Conservation (phyloP, 208 protist genomes). For the Borovskyia barvae region DNA sequence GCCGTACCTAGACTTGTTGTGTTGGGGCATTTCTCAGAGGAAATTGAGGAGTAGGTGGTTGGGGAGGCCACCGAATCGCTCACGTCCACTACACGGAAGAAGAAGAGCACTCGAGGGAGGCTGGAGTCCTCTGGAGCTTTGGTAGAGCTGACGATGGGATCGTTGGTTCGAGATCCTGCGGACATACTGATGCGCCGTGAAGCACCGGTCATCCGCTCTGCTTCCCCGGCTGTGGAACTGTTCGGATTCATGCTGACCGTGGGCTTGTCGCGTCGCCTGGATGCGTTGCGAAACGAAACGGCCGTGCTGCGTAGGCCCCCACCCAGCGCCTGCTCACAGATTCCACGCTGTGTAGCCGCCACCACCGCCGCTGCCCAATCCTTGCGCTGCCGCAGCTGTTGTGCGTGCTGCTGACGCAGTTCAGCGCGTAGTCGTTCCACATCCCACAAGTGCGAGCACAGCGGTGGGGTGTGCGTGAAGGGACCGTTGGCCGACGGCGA, state of each 20-base stretch:
- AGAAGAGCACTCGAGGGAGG: slow-evolving; percentile 75
- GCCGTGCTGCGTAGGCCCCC: neutral
- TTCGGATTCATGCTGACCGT: slow-evolving; percentile 10
- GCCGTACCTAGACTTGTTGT: slow-evolving; percentile 2
- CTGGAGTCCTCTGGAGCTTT: neutral
- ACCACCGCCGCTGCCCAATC: slow-evolving; percentile 12
- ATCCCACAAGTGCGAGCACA: slow-evolving; percentile 13
- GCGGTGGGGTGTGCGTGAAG: neutral
- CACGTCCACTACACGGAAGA: slow-evolving; percentile 47
- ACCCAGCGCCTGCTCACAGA: neutral
- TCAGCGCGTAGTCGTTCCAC: slow-evolving; percentile 17
- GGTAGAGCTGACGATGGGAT: neutral
- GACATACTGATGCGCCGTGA: slow-evolving; percentile 8
- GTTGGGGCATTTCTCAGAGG: no score
- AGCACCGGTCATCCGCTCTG: neutral
- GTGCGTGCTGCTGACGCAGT: slow-evolving; percentile 23
- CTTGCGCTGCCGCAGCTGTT: slow-evolving; percentile 22
- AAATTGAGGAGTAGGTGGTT: neutral
- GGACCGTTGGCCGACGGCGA: neutral
- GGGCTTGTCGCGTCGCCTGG: slow-evolving; percentile 12
- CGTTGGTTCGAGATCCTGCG: neutral
- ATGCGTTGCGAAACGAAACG: slow-evolving; percentile 10
- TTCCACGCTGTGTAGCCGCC: neutral
- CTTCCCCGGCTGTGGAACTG: neutral
- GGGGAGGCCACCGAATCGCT: slow-evolving; percentile 16